Base-by-base conservation (phyloP, 1,284 basidiomycete species). In the Apiotrichum akiyoshidainum region DNA sequence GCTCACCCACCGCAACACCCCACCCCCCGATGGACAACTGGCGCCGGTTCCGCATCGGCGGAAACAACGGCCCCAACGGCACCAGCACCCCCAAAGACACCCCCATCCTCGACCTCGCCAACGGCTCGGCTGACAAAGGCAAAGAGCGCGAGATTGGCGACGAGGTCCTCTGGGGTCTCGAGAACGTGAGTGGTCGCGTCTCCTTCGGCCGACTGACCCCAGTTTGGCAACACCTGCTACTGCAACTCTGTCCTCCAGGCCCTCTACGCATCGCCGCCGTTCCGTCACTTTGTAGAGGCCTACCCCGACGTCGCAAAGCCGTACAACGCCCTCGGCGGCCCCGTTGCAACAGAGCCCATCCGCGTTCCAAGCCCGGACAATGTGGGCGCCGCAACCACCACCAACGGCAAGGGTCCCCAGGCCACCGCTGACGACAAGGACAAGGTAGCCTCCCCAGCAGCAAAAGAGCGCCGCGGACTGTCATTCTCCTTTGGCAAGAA, bases 171-270 rank as follows among this genome's bases (percentile, higher is more conserved):
- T 94, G 92, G 82, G 92, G 92, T 21, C 81, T 95, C 53, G 92
- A 94, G 83, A 96, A 96, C 78, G 92, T 93, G 76, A 73, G 90
- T 83, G 31, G 12, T 21, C n/a, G 41, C 22, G 22, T 19, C 7
- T 13, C 55, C 52, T 44, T 35, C 31, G 47, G 45, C 34, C 51
- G 47, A 50, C 37, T 41, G 17, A 37, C n/a, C 5, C 56, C 66
- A 89, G 86, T 89, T 89, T 78, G 88, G 88, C 46, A 90, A 90
- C 75, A 90, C 88, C 35, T 90, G 89, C 80, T 99, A 99, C 78
- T 93, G 90, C 80, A 99, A 98, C 79, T 98, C 95, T 17, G 91
- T 99, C 33, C 83, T 99, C 12, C 95, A 99, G 77, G 88, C 95
- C 0, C 85, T 99, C 55, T 99, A 97, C 79, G 89, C 88, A 66